These are phyloP conservation scores for Aspergillus puulaauensis DNA, from an alignment of 2,329 filamentous ascomycete species.

Conservation along the genomic window DNA sequence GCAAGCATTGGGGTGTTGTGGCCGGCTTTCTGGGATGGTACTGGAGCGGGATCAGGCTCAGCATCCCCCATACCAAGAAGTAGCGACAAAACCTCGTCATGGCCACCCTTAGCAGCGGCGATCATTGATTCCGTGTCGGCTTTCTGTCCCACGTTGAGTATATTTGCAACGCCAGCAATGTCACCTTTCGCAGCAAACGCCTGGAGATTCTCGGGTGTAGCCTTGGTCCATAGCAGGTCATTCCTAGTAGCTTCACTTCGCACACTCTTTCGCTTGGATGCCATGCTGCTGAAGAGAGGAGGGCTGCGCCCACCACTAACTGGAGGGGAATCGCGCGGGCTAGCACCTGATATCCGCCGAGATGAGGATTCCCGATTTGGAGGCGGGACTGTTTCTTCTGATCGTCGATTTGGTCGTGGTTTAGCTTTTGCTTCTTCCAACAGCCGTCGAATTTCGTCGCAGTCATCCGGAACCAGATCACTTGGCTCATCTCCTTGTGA, in stretches of 20 bases:
- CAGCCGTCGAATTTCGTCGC: slow-evolving; percentile 72
- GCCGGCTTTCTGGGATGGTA: slow-evolving; percentile 60
- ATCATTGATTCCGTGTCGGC: slow-evolving; percentile 84
- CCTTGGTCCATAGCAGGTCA: slow-evolving; percentile 51
- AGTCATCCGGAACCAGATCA: slow-evolving; percentile 78
- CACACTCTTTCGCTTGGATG: slow-evolving; percentile 45
- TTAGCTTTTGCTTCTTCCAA: slow-evolving; percentile 65
- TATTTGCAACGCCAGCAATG: slow-evolving; percentile 49
- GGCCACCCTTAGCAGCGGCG: slow-evolving; percentile 86
- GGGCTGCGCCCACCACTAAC: slow-evolving; percentile 41
- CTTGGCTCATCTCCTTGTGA: slow-evolving; percentile 90
- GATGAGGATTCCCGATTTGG: slow-evolving; percentile 40
- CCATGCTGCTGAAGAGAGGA: slow-evolving; percentile 31
- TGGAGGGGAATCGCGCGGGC: slow-evolving; percentile 46
- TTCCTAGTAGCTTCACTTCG: slow-evolving; percentile 52
- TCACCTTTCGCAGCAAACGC: slow-evolving; percentile 52
- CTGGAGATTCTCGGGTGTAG: slow-evolving; percentile 50
- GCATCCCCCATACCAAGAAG: slow-evolving; percentile 67
- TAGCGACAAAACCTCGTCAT: slow-evolving; percentile 82
- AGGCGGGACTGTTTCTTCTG: slow-evolving; percentile 41
- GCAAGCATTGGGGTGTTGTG: slow-evolving; percentile 90
- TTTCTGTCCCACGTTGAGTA: slow-evolving; percentile 52
- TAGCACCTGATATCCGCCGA: slow-evolving; percentile 45
- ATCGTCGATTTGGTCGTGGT: slow-evolving; percentile 46
- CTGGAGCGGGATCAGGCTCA: slow-evolving; percentile 67